phyloP scores from a whole-genome alignment of 2,329 filamentous ascomycete species.

The Alternaria solani region DNA sequence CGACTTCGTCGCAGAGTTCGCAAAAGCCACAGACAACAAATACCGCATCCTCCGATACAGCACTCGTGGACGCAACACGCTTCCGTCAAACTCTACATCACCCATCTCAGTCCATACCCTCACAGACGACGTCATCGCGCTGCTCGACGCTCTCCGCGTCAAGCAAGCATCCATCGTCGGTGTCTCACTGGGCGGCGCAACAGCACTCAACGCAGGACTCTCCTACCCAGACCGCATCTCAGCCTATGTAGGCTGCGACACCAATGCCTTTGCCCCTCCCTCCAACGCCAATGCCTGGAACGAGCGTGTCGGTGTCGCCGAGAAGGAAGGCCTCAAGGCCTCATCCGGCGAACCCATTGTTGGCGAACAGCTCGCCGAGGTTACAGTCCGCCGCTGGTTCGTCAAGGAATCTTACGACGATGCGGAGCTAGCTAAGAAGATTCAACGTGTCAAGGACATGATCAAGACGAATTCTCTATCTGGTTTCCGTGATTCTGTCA shows the following conservation, averaged over 20 bases:
- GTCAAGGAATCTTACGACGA: constrained; percentile 65
- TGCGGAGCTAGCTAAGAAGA: constrained; percentile 58
- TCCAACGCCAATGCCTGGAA: constrained; percentile 82
- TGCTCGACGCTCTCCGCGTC: constrained; percentile 76
- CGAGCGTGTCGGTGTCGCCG: constrained; percentile 74
- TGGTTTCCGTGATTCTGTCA: constrained; percentile 73
- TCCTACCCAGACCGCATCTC: constrained; percentile 66
- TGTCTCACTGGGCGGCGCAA: constrained; percentile 83
- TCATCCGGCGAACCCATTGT: constrained; percentile 64
- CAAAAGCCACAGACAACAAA: constrained; percentile 62
- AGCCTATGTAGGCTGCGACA: constrained; percentile 78
- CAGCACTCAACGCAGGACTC: constrained; percentile 76
- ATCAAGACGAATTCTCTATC: constrained; percentile 73
- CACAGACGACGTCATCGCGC: constrained; percentile 69
- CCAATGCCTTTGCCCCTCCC: constrained; percentile 74
- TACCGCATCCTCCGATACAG: constrained; percentile 81
- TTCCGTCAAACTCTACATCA: constrained; percentile 53
- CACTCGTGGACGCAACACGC: constrained; percentile 70
- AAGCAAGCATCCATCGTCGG: constrained; percentile 73
- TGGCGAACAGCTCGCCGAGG: constrained; percentile 67
- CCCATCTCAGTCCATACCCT: constrained; percentile 68
- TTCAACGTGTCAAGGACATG: constrained; percentile 70
- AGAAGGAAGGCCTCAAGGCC: constrained; percentile 58
- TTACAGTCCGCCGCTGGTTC: constrained; percentile 82
- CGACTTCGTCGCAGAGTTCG: constrained; percentile 69